These are phyloP conservation scores for Vigna angularis DNA, from an alignment of 306 rosid genomes.

Conservation along the genomic window DNA sequence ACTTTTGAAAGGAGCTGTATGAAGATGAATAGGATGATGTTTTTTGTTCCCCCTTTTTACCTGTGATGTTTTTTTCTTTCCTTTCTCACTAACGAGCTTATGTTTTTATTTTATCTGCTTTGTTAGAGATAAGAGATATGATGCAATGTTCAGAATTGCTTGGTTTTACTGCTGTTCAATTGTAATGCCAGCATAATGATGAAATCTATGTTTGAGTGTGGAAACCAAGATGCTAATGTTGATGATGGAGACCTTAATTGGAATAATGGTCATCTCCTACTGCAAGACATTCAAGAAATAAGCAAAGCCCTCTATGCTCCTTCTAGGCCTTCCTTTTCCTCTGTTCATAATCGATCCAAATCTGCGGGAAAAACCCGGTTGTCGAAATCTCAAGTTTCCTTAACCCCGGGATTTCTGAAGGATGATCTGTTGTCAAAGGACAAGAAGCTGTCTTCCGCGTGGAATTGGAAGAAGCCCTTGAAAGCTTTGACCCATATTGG, in stretches of 20 bases:
- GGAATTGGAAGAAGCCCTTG: constrained; percentile 91
- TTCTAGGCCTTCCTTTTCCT: constrained; percentile 43
- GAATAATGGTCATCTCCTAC: constrained; percentile 53
- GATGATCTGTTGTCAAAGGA: constrained; percentile 53
- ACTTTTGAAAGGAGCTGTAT: background rate
- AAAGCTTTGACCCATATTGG: constrained; percentile 73
- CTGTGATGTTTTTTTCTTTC: background rate
- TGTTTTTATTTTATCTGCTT: constrained; percentile 33
- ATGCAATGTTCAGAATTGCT: constrained; percentile 1
- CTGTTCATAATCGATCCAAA: constrained; percentile 47
- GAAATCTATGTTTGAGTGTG: constrained; percentile 51
- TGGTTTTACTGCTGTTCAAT: constrained; percentile 17
- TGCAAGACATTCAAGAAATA: constrained; percentile 78
- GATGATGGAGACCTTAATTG: constrained; percentile 41
- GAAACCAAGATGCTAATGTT: constrained; percentile 27
- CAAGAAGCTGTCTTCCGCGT: constrained; percentile 56
- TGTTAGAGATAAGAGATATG: constrained; percentile 8
- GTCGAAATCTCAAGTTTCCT: constrained; percentile 44
- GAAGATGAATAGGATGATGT: background rate
- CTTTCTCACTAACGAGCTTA: background rate
- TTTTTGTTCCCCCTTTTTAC: background rate
- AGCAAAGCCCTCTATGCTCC: constrained; percentile 77
- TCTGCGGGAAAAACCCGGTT: constrained; percentile 52
- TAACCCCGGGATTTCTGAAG: constrained; percentile 43
- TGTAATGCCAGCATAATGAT: constrained; percentile 47